Evolutionary conservation across 2,329 filamentous ascomycete species (phyloP), one percentile per base, ranked within the genome.

Genomic region (Xylariaceae sp.): DNA sequence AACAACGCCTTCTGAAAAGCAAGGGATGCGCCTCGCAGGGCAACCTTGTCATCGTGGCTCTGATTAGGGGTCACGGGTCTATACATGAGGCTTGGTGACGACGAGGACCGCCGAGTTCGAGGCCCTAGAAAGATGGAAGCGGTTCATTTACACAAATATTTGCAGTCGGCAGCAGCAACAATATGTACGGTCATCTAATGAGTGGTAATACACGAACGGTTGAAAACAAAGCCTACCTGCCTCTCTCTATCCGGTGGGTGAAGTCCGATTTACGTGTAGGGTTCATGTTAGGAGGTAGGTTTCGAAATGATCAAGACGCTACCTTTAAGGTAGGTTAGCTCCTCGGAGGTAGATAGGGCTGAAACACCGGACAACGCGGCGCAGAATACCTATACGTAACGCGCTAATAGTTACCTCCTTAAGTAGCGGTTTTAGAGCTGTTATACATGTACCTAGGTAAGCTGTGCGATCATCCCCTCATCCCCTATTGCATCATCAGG

Each of bases 21-120:
- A 21, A 85, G 75, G 10, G 79, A 80, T 9, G 83, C 83, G 50
- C 83, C 83, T 55, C 74, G 77, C 53, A 85, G 71, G 48, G 81
- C 81, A 10, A 66, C 65, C 23, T 26, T 26, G 45, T 64, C 21
- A 53, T 62, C 63, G 51, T 70, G 62, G 60, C 58, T 54, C 50
- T 55, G 66, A 57, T 59, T 66, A 52, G 62, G 61, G 41, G 64
- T 59, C 44, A 56, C 57, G 60, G 65, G 53, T 59, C 58, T 62
- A 50, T 66, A 67, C 68, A 70, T 71, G 67, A 60, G 61, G 65
- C 50, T 59, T 44, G 56, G 48, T 50, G 41, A 48, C 59, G 57
- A 53, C 57, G 54, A 55, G 54, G 48, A 54, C 56, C 55, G 44
- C 52, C 59, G 57, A 19, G 41, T 23, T 56, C 50, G 47, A 54